phyloP scores from a whole-genome alignment of 257 asterid genomes.

The Mentha longifolia region DNA sequence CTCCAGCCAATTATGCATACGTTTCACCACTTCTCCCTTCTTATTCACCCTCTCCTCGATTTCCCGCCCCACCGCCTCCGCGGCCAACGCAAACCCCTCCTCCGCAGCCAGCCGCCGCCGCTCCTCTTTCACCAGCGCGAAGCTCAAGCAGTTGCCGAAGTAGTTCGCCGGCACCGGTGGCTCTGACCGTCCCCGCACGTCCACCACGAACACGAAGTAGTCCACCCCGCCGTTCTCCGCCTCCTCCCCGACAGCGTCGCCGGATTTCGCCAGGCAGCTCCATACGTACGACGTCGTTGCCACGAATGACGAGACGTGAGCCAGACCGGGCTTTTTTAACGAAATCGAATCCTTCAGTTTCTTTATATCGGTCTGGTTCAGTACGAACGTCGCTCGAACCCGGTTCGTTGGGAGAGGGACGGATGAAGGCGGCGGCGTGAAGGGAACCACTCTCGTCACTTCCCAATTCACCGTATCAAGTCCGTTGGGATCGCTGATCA shows the following conservation, averaged over 20 bases:
- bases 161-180: slow-evolving; percentile 43
- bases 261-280: slow-evolving; percentile 48
- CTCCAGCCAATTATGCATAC: slow-evolving; percentile 48
- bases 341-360: slow-evolving; percentile 41
- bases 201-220: slow-evolving; percentile 41
- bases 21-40: slow-evolving; percentile 33
- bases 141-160: slow-evolving; percentile 55
- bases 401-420: slow-evolving; percentile 41
- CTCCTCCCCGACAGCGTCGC: slow-evolving; percentile 15
- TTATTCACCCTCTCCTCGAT: slow-evolving; percentile 41
- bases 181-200: slow-evolving; percentile 35
- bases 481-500: slow-evolving; percentile 33
- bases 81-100: slow-evolving; percentile 48
- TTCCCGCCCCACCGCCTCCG: slow-evolving; percentile 39
- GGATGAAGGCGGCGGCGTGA: slow-evolving; percentile 3
- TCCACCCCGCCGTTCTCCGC: slow-evolving; percentile 23
- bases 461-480: slow-evolving; percentile 29
- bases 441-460: slow-evolving; percentile 14
- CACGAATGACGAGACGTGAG: slow-evolving; percentile 33
- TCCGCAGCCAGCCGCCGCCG: slow-evolving; percentile 35
- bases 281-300: slow-evolving; percentile 44
- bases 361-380: slow-evolving; percentile 35
- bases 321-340: slow-evolving; percentile 16
- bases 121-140: slow-evolving; percentile 28
- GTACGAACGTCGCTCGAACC: slow-evolving; percentile 48